Evolutionary conservation across 2,329 filamentous ascomycete species (phyloP).

Genomic region (Aspergillus niger): DNA sequence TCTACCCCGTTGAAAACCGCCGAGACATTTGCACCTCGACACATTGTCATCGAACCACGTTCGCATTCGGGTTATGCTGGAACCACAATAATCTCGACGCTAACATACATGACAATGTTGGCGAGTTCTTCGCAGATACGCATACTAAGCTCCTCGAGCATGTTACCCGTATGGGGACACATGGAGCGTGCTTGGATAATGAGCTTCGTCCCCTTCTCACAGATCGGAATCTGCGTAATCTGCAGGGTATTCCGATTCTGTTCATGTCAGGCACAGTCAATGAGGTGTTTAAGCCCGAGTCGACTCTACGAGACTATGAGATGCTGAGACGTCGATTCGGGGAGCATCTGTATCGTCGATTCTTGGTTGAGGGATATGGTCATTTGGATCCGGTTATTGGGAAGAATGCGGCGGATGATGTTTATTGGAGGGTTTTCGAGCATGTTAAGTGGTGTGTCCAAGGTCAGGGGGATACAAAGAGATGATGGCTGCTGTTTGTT

Average conservation of each 20-base stretch:
- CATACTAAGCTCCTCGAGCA: slow-evolving; percentile 33
- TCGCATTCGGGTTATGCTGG: slow-evolving; percentile 41
- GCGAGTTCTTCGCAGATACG: slow-evolving; percentile 31
- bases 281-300: slow-evolving; percentile 28
- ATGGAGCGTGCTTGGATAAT: slow-evolving; percentile 6
- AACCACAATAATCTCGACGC: slow-evolving; percentile 38
- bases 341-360: slow-evolving; percentile 20
- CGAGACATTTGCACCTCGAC: slow-evolving; percentile 36
- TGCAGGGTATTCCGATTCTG: slow-evolving; percentile 26
- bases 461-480: neutral
- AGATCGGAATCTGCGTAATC: slow-evolving; percentile 12
- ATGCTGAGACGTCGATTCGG: slow-evolving; percentile 25
- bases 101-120: slow-evolving; percentile 32
- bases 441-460: slow-evolving; percentile 4
- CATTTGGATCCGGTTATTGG: slow-evolving; percentile 33
- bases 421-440: slow-evolving; percentile 17
- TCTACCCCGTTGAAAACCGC: slow-evolving; percentile 35
- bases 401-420: slow-evolving; percentile 19
- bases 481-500: neutral
- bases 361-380: slow-evolving; percentile 26
- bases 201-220: neutral
- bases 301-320: slow-evolving; percentile 27
- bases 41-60: slow-evolving; percentile 35
- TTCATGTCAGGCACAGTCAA: slow-evolving; percentile 29
- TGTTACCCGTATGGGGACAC: slow-evolving; percentile 26